Conservation (phyloP, 1,284 basidiomycete genomes). For the Rhodotorula sp. region DNA sequence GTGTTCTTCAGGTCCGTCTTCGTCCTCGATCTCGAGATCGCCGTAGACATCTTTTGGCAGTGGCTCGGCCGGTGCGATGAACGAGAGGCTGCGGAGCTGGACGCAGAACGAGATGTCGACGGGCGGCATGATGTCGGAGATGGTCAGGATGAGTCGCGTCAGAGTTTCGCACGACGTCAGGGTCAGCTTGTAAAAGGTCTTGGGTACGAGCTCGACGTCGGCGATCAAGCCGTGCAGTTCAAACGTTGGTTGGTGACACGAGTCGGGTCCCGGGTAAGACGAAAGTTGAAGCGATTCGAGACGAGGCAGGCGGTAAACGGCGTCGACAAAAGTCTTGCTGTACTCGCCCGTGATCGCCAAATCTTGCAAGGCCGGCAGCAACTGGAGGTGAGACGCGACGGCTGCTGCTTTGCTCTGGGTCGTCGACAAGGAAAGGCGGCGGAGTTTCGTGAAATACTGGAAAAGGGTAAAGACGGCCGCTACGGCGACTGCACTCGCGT, state of each 20-base stretch:
- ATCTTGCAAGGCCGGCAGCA: neutral
- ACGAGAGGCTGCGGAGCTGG: neutral
- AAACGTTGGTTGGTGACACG: neutral
- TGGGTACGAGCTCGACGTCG: conserved; percentile 53
- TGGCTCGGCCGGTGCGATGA: neutral
- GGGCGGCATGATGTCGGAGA: neutral
- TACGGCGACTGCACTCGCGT: too few species aligned
- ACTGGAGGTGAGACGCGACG: neutral
- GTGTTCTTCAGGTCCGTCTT: too few species aligned
- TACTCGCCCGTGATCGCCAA: conserved; percentile 58
- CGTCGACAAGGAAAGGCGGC: neutral
- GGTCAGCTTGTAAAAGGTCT: neutral
- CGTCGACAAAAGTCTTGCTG: conserved; percentile 69
- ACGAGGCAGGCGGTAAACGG: conserved; percentile 60
- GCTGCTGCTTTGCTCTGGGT: neutral
- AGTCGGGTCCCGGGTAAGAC: neutral
- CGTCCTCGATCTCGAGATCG: neutral
- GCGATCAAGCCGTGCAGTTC: conserved; percentile 2
- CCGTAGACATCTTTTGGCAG: neutral
- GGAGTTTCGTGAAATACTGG: neutral
- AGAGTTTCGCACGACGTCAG: neutral
- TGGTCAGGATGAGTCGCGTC: neutral
- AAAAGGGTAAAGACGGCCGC: neutral
- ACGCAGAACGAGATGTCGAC: neutral
- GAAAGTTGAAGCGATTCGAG: neutral